Base-by-base conservation (phyloP, 352 stramenopile species). In the Phytophthora uliginosa region DNA sequence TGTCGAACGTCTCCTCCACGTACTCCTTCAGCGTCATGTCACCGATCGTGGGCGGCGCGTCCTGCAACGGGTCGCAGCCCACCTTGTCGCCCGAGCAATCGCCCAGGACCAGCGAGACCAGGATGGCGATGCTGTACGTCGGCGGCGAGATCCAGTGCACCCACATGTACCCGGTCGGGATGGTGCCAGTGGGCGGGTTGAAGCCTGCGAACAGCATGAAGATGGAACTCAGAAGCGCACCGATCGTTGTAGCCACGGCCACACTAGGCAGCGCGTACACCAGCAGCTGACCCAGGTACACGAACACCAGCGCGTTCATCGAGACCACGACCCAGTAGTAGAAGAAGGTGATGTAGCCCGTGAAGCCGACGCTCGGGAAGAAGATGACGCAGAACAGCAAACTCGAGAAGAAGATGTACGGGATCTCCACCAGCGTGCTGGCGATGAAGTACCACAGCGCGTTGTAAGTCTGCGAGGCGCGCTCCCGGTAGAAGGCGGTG, bases 121-220 rank as follows among this genome's bases (percentile, higher is more conserved):
- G 26, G 24, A 85, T 80, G 17, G 77, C 63, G 40, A 90, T 83
- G 2, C 45, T 83, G 68, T 89, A 90, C 12, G 71, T 75, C 7
- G 76, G 78, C n/a, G 82, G 82, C 7, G 77, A 77, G 60, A 83
- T 78, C 51, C 81, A 81, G 72, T 91, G 77, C 15, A 93, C 62
- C 83, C 82, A 93, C 63, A 78, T 83, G 69, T 90, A 91, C 0
- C 68, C 83, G 0, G 53, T 62, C 20, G 85, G 85, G 34, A 91
- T 88, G 48, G 70, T 77, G 42, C 70, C 71, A 0, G 80, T 71
- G 20, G 85, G 83, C 10, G 84, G 84, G 61, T 83, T 87, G 56
- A 83, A 93, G 55, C 85, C 85, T 0, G 76, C 66, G 48, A 89
- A 91, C 15, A 91, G 57, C 31, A 88, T 74, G 55, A 88, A 88